Evolutionary conservation across 768 basidiomycete genomes (phyloP).

Genomic region (Royoungia palumana): DNA sequence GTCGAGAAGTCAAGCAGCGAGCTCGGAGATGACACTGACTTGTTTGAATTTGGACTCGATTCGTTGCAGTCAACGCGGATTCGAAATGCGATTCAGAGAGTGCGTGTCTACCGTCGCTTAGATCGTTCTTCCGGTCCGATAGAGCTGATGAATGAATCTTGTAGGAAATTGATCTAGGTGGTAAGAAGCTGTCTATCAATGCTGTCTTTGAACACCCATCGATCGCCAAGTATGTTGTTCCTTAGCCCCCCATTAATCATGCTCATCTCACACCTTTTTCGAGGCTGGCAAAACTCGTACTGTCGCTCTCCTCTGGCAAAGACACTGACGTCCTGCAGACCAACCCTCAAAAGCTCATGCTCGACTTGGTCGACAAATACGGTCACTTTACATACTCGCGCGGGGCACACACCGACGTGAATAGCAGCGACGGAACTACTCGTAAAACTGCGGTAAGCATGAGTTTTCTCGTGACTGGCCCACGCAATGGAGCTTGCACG

Average conservation of each 20-base stretch:
- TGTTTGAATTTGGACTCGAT: slow-evolving; percentile 50
- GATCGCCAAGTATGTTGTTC: slow-evolving; percentile 30
- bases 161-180: slow-evolving; percentile 18
- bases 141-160: not conserved
- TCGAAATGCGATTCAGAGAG: slow-evolving; percentile 45
- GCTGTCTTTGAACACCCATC: slow-evolving; percentile 53
- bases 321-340: slow-evolving; percentile 15
- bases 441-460: slow-evolving; percentile 17
- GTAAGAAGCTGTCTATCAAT: slow-evolving; percentile 22
- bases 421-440: slow-evolving; percentile 5
- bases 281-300: slow-evolving; percentile 42
- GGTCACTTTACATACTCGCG: slow-evolving; percentile 7
- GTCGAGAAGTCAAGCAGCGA: slow-evolving; percentile 14
- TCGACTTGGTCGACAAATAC: slow-evolving; percentile 45
- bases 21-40: slow-evolving; percentile 35
- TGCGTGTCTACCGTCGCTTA: slow-evolving; percentile 15
- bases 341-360: slow-evolving; percentile 39
- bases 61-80: slow-evolving; percentile 52
- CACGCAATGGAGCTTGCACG: not conserved
- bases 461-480: not conserved
- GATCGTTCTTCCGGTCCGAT: slow-evolving; percentile 35
- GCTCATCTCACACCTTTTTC: not conserved
- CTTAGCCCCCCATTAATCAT: not conserved
- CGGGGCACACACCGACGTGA: not conserved
- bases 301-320: slow-evolving; percentile 33